phyloP scores from a whole-genome alignment of 805 yeast genomes.

The Schwanniomyces pseudopolymorphus region DNA sequence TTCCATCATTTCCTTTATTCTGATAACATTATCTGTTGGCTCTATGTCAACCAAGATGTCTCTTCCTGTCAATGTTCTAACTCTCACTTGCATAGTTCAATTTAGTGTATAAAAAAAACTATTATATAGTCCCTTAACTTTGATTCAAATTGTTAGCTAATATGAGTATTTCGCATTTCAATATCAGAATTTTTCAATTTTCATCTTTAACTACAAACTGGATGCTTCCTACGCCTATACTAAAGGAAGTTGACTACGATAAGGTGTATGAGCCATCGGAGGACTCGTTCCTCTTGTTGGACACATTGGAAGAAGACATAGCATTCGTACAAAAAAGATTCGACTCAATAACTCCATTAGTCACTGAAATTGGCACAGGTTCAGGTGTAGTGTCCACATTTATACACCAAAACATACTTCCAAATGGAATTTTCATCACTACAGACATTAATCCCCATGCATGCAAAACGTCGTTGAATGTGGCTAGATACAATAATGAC shows the following conservation, averaged over 20 bases:
- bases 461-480: conserved; percentile 42
- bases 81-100: conserved; percentile 60
- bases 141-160: neutral
- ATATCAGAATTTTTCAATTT: neutral
- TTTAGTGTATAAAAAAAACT: neutral
- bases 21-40: conserved; percentile 62
- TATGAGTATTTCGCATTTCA: neutral
- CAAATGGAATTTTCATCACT: conserved; percentile 55
- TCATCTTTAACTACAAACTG: neutral
- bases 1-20: conserved; percentile 87
- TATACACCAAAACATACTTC: conserved; percentile 55
- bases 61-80: conserved; percentile 79
- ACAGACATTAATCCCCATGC: conserved; percentile 85
- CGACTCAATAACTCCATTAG: conserved; percentile 43
- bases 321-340: conserved; percentile 25
- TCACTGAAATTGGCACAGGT: conserved; percentile 88
- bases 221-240: conserved; percentile 82
- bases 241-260: conserved; percentile 55
- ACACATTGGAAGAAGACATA: conserved; percentile 67
- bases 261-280: conserved; percentile 93
- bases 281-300: conserved; percentile 83
- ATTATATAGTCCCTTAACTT: neutral
- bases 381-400: conserved; percentile 88
- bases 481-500: conserved; percentile 19
- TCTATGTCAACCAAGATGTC: conserved; percentile 78